phyloP scores from a whole-genome alignment of 2,329 filamentous ascomycete species.

The Neonectria sp. region DNA sequence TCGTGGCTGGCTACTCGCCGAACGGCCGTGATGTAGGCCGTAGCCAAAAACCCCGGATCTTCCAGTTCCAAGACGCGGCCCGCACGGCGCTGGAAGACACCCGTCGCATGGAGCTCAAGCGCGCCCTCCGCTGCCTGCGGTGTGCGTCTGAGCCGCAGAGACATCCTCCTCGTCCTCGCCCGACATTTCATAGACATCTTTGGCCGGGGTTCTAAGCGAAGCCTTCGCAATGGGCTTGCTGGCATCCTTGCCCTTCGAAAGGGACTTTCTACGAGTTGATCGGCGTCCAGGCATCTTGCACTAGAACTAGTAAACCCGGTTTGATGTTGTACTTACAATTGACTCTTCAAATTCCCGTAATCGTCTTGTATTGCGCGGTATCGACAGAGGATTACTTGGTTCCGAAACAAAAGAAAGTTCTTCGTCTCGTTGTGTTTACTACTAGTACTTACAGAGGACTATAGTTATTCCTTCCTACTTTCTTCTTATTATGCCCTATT shows the following conservation, averaged over 20 bases:
- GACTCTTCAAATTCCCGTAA: not conserved
- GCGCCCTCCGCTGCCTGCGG: not conserved
- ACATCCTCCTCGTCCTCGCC: not conserved
- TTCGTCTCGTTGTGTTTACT: too few relatives aligned
- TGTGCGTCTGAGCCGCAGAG: too few relatives aligned
- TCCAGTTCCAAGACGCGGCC: not conserved
- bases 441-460: too few relatives aligned
- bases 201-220: not conserved
- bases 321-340: not conserved
- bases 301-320: not conserved
- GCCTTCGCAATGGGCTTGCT: not conserved
- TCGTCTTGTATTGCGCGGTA: not conserved
- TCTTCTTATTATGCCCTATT: too few relatives aligned
- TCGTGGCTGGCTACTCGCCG: not conserved
- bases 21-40: not conserved
- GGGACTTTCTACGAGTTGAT: not conserved
- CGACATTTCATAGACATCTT: not conserved
- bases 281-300: not conserved
- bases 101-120: not conserved
- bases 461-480: too few relatives aligned
- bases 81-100: not conserved
- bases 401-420: not conserved
- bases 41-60: not conserved
- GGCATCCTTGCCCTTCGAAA: not conserved
- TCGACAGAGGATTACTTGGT: not conserved